A percentile compares a stretch with the other conserved stretches of the same genome.
Evolutionary conservation across 129 eudicot species (phyloP).

Genomic region (Heracleum sosnowskyi): DNA sequence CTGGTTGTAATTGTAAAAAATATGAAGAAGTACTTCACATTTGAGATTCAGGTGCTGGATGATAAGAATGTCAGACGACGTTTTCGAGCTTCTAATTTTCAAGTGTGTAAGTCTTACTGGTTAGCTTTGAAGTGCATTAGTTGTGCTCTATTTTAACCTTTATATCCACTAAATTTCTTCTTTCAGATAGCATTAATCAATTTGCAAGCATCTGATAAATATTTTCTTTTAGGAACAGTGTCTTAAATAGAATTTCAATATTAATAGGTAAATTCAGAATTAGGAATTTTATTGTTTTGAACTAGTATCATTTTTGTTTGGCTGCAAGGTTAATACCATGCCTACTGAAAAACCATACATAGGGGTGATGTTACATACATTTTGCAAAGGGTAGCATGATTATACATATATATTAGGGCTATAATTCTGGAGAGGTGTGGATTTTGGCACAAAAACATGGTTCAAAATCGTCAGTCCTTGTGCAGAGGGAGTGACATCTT

Average conservation of each 20-base stretch:
- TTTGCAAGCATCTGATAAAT: not conserved
- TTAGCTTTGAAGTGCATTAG: not conserved
- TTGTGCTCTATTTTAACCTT: not conserved
- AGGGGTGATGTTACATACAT: not conserved
- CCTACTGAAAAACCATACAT: too few species aligned
- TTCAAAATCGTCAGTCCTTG: not conserved
- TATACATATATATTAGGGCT: too few species aligned
- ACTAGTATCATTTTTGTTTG: not conserved
- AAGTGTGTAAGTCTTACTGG: conserved; percentile 89
- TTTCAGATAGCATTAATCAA: not conserved
- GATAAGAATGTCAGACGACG: conserved; percentile 98
- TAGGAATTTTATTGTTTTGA: not conserved
- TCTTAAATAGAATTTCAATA: not conserved
- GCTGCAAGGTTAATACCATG: too few species aligned
- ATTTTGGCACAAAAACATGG: not conserved
- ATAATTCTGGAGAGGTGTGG: not conserved
- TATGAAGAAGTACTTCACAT: conserved; percentile 80
- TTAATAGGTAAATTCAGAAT: not conserved
- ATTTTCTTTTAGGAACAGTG: not conserved
- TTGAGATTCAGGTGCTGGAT: conserved; percentile 96
- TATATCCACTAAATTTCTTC: not conserved
- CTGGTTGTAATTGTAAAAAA: conserved; percentile 88
- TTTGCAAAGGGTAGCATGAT: not conserved
- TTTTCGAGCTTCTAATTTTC: conserved; percentile 98
- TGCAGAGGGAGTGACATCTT: not conserved